These are phyloP conservation scores for Candida pini DNA, from an alignment of 805 yeast species.

Conservation along the genomic window DNA sequence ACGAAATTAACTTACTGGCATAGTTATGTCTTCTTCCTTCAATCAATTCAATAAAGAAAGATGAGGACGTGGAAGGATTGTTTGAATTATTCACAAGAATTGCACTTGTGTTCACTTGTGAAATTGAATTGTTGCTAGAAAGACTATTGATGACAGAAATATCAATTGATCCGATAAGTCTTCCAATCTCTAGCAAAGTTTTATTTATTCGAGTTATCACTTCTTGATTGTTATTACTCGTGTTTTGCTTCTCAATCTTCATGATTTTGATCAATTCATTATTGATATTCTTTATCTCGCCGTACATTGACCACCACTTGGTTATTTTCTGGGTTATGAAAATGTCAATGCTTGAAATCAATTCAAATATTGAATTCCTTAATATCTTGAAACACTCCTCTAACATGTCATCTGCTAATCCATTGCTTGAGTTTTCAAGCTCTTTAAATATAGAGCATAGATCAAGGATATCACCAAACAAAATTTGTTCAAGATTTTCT, in stretches of 20 bases:
- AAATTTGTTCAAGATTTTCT: constrained; percentile 7
- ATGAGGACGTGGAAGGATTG: constrained; percentile 3
- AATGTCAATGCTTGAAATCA: constrained; percentile 27
- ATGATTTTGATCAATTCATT: constrained; percentile 23
- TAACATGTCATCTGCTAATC: constrained; percentile 7
- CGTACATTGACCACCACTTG: constrained; percentile 41
- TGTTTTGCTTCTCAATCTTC: constrained; percentile 9
- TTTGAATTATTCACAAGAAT: constrained; percentile 1
- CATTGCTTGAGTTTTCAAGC: constrained; percentile 3
- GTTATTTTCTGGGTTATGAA: constrained; percentile 30
- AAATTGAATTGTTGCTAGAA: constrained; percentile 5
- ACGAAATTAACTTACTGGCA: constrained; percentile 35
- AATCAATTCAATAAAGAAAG: constrained; percentile 28
- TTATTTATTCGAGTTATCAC: constrained; percentile 5
- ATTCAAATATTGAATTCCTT: constrained; percentile 16
- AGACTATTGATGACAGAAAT: constrained; percentile 6
- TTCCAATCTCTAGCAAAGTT: constrained; percentile 10
- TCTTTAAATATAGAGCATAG: constrained; percentile 5
- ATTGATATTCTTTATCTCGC: constrained; percentile 33
- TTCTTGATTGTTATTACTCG: not conserved
- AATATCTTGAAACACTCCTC: constrained; percentile 12
- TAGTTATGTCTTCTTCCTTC: constrained; percentile 49
- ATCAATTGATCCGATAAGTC: constrained; percentile 11
- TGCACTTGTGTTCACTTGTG: constrained; percentile 6
- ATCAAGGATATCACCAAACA: constrained; percentile 1